phyloP scores from a whole-genome alignment of 192 early-diverging fungal species.

The Coemansia sp. region DNA sequence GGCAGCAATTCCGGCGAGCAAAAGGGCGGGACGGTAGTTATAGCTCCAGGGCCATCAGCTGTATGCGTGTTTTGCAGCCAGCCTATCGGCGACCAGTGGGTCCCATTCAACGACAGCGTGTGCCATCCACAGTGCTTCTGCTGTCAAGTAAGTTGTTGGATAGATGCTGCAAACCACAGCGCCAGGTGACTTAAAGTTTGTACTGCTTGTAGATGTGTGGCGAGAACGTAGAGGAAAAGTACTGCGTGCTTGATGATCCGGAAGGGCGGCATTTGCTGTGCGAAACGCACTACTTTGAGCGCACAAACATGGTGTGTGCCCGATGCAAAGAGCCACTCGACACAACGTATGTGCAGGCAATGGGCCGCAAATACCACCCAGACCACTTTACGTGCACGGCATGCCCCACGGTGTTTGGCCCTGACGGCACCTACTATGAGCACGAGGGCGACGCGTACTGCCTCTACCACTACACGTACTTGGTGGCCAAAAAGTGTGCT shows the following conservation, averaged over 20 bases:
- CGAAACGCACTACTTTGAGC: slow-evolving; percentile 47
- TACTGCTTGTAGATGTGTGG: slow-evolving; percentile 28
- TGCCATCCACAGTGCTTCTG: slow-evolving; percentile 95
- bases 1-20: slow-evolving; percentile 2
- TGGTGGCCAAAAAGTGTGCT: slow-evolving; percentile 90
- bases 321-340: slow-evolving; percentile 86
- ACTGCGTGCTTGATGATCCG: slow-evolving; percentile 34
- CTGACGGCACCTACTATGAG: slow-evolving; percentile 95
- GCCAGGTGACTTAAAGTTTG: too few relatives aligned
- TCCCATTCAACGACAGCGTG: slow-evolving; percentile 76
- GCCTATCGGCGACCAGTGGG: slow-evolving; percentile 82
- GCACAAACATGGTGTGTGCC: slow-evolving; percentile 50
- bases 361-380: slow-evolving; percentile 92
- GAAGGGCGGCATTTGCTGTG: slow-evolving; percentile 44
- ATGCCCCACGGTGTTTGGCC: slow-evolving; percentile 89
- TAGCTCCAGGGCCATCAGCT: slow-evolving; percentile 26
- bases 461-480: slow-evolving; percentile 88
- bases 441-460: slow-evolving; percentile 91
- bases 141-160: slow-evolving; percentile 72
- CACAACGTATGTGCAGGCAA: slow-evolving; percentile 88
- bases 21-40: slow-evolving; percentile 19
- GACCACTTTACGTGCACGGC: slow-evolving; percentile 97
- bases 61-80: slow-evolving; percentile 67
- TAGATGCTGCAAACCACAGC: not conserved
- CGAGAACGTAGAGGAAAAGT: slow-evolving; percentile 40